These are phyloP conservation scores for Penicillium carneum DNA, from an alignment of 2,329 filamentous ascomycete genomes.

Conservation along the genomic window DNA sequence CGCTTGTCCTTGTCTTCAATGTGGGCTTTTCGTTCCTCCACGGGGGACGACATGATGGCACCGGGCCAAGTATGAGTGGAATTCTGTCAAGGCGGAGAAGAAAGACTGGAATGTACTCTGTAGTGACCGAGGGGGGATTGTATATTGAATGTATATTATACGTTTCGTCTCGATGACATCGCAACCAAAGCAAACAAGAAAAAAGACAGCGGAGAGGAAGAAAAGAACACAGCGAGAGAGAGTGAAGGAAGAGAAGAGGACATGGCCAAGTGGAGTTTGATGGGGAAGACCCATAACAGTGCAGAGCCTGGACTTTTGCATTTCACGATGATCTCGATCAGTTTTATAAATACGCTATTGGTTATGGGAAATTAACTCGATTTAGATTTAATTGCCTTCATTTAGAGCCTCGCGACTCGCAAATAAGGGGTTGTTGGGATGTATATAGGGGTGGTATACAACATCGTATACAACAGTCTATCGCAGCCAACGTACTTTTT, in stretches of 20 bases:
- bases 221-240: background rate
- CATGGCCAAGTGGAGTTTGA: slow-evolving; percentile 21
- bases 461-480: background rate
- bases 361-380: background rate
- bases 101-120: background rate
- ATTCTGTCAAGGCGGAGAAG: slow-evolving; percentile 7
- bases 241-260: background rate
- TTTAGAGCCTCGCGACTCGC: no score
- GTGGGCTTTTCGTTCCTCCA: slow-evolving; percentile 41
- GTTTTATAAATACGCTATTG: background rate
- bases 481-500: background rate
- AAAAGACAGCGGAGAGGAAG: background rate
- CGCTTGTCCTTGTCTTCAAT: slow-evolving; percentile 38
- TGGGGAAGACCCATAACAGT: slow-evolving; percentile 2
- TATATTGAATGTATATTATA: background rate
- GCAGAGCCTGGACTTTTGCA: slow-evolving; percentile 13
- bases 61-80: slow-evolving; percentile 35
- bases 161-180: background rate
- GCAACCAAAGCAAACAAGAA: slow-evolving; percentile 14
- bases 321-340: slow-evolving; percentile 3
- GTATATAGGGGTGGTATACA: no score
- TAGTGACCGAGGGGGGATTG: background rate
- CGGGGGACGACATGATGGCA: slow-evolving; percentile 48
- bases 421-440: no score
- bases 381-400: background rate